Percentiles rank a stretch among this genome's conserved stretches.
Evolutionary conservation across 176 grass and related monocot genomes (phyloP).

Genomic region (Tuctoria greenei): DNA sequence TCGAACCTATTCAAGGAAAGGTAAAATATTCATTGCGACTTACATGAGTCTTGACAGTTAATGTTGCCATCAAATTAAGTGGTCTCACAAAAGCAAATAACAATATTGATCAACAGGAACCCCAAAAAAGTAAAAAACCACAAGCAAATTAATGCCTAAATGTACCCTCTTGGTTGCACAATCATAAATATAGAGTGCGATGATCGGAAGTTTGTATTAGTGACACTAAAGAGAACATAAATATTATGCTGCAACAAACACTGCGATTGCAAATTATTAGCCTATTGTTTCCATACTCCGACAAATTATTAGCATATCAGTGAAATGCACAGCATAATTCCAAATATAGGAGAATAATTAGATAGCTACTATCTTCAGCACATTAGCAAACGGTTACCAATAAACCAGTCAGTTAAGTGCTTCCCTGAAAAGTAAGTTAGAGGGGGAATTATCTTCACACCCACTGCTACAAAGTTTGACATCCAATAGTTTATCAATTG

Average conservation of each 20-base stretch:
- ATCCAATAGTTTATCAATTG: neutral
- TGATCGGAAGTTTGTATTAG: slow-evolving; percentile 9
- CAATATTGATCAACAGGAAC: neutral
- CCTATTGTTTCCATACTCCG: neutral
- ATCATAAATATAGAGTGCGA: slow-evolving; percentile 2
- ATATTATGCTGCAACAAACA: slow-evolving; percentile 3
- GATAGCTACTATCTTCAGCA: neutral
- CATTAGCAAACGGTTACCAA: neutral
- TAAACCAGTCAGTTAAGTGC: neutral
- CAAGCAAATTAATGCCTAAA: neutral
- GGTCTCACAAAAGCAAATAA: neutral
- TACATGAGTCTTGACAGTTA: neutral
- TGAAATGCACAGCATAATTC: neutral
- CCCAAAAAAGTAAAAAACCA: neutral
- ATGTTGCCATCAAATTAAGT: neutral
- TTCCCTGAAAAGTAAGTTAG: neutral
- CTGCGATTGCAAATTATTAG: neutral
- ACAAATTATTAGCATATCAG: neutral
- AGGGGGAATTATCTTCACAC: neutral
- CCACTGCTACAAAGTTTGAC: neutral
- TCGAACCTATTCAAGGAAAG: slow-evolving; percentile 54
- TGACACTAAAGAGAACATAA: neutral
- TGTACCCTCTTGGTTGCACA: slow-evolving; percentile 9
- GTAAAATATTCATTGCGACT: slow-evolving; percentile 3
- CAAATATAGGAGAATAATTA: slow-evolving; percentile 14